Percentiles rank a stretch among this genome's conserved stretches.
Conservation (phyloP, 192 early-diverging fungal species). For the Coemansia furcata region DNA sequence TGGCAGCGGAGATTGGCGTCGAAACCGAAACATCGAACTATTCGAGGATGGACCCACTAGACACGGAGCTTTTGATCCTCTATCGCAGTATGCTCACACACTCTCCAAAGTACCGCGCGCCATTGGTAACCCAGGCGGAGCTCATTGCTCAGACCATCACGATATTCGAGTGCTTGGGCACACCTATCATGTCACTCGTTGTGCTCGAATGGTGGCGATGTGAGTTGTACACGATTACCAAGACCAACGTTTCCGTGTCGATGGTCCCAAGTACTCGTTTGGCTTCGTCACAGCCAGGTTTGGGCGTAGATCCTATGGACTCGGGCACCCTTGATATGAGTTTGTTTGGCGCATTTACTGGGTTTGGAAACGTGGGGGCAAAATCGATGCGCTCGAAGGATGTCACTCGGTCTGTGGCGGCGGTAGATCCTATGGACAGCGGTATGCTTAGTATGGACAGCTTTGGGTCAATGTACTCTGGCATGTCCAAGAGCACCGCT, state of each 20-base stretch:
- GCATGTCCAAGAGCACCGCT: not conserved
- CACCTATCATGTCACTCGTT: slow-evolving; percentile 50
- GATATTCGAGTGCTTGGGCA: slow-evolving; percentile 52
- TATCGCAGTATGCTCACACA: slow-evolving; percentile 47
- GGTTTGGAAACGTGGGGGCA: slow-evolving; percentile 3
- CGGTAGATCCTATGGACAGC: slow-evolving; percentile 22
- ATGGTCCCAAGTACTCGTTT: not conserved
- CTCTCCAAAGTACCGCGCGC: slow-evolving; percentile 42
- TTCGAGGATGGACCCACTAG: slow-evolving; percentile 39
- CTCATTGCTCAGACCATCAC: slow-evolving; percentile 52
- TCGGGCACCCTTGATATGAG: slow-evolving; percentile 32
- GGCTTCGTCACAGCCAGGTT: not conserved
- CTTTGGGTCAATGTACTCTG: slow-evolving; percentile 32
- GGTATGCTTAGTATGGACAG: slow-evolving; percentile 37
- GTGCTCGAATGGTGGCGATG: slow-evolving; percentile 53
- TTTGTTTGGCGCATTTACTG: slow-evolving; percentile 28
- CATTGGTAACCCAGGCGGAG: slow-evolving; percentile 39
- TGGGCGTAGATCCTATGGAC: not conserved
- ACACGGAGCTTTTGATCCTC: slow-evolving; percentile 49
- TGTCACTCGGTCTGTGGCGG: not conserved
- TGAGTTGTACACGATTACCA: slow-evolving; percentile 34
- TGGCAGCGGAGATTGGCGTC: slow-evolving; percentile 34
- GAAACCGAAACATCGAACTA: slow-evolving; percentile 20
- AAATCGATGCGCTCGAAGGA: not conserved
- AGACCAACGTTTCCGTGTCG: slow-evolving; percentile 3